These are phyloP conservation scores for Sphaerobolus stellatus DNA, from an alignment of 1,284 basidiomycete genomes.

Conservation along the genomic window DNA sequence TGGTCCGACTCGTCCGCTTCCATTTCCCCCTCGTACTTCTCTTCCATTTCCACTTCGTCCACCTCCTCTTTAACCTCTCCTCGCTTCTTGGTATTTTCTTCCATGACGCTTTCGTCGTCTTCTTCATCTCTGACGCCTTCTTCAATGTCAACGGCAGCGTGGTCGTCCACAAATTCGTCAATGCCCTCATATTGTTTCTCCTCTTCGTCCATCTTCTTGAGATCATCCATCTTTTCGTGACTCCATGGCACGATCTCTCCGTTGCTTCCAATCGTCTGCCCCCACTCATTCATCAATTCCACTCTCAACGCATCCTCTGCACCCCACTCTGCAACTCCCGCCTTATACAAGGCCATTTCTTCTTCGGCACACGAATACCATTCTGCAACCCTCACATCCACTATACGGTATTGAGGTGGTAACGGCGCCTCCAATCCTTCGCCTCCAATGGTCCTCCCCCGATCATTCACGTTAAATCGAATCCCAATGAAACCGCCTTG, in stretches of 20 bases:
- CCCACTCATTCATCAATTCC: slow-evolving; percentile 31
- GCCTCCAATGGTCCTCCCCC: slow-evolving; percentile 36
- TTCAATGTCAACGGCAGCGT: background rate
- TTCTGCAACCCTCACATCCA: slow-evolving; percentile 36
- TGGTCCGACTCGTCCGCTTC: slow-evolving; percentile 1
- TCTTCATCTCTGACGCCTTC: background rate
- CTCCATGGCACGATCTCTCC: slow-evolving; percentile 10
- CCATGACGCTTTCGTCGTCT: no score
- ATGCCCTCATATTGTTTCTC: slow-evolving; percentile 5
- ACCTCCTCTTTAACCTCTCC: no score
- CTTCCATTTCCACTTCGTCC: background rate
- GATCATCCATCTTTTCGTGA: background rate
- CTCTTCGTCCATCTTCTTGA: slow-evolving; percentile 1
- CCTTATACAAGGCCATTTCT: slow-evolving; percentile 34
- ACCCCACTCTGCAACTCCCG: slow-evolving; percentile 30
- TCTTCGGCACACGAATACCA: slow-evolving; percentile 33
- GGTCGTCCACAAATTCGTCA: background rate
- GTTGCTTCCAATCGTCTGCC: slow-evolving; percentile 18
- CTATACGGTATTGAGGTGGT: slow-evolving; percentile 29
- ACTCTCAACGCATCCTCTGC: slow-evolving; percentile 22
- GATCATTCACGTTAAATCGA: slow-evolving; percentile 27
- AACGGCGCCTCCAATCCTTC: slow-evolving; percentile 36
- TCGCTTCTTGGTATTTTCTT: no score
- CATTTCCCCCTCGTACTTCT: background rate
- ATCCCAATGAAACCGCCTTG: slow-evolving; percentile 38